Evolutionary conservation across 371 early-diverging fungal species (phyloP).

Genomic region (Vittaforma corneae): DNA sequence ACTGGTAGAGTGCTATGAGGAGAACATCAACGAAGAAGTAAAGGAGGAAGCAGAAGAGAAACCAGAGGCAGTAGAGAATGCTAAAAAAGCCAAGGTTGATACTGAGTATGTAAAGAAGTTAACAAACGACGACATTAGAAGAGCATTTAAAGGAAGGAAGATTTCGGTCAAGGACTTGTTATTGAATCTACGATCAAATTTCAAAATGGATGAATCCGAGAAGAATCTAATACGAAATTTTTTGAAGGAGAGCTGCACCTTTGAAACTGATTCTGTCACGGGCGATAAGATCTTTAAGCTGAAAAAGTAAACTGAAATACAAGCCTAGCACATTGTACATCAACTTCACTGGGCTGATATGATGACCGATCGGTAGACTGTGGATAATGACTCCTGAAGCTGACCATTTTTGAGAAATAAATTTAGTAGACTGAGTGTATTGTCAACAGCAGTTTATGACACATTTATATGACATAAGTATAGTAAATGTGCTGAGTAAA

Average conservation of each 20-base stretch:
- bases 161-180: conserved; percentile 43
- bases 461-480: no score
- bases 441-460: no score
- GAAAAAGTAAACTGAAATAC: conserved; percentile 26
- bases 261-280: conserved; percentile 26
- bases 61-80: conserved; percentile 1
- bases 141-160: conserved; percentile 10
- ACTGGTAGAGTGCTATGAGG: conserved; percentile 27
- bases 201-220: conserved; percentile 37
- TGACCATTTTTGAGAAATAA: no score
- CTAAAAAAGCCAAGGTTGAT: conserved; percentile 5
- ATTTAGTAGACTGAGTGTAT: no score
- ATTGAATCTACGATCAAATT: conserved; percentile 24
- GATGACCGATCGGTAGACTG: no score
- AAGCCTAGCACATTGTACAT: neutral
- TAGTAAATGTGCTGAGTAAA: no score
- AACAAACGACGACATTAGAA: conserved; percentile 19
- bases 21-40: conserved; percentile 42
- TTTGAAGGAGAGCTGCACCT: conserved; percentile 43
- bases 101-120: conserved; percentile 13
- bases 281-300: conserved; percentile 41
- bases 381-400: no score
- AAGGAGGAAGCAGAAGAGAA: conserved; percentile 40
- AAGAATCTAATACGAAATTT: conserved; percentile 42
- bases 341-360: no score